A percentile compares a stretch with the other conserved stretches of the same genome.
phyloP scores from a whole-genome alignment of 78 protist genomes.

The Chrysochromulina parva region DNA sequence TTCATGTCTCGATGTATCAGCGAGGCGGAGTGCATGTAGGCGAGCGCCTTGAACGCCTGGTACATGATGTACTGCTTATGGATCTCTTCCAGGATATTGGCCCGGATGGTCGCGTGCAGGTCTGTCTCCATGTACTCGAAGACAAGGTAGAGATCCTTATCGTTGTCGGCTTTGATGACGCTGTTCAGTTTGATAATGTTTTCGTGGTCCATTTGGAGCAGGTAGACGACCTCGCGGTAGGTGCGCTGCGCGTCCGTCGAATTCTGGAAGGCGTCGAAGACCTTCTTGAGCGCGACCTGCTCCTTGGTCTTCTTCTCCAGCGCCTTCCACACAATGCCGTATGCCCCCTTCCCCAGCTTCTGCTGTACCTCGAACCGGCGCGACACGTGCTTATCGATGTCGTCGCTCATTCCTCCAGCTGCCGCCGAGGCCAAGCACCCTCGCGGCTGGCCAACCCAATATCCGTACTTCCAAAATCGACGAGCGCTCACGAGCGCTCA shows the following conservation, averaged over 20 bases:
- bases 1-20: constrained; percentile 92
- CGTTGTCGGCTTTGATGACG: constrained; percentile 93
- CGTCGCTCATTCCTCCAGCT: constrained; percentile 39
- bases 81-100: too few relatives aligned
- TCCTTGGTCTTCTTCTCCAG: too few relatives aligned
- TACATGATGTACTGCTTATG: constrained; percentile 85
- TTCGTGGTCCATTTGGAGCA: constrained; percentile 86
- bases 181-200: constrained; percentile 85
- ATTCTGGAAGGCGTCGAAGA: too few relatives aligned
- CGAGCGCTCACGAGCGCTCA: too few relatives aligned
- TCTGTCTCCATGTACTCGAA: too few relatives aligned
- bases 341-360: constrained; percentile 93
- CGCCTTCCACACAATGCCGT: constrained; percentile 73
- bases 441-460: too few relatives aligned
- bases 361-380: constrained; percentile 81
- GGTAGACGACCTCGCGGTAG: constrained; percentile 90
- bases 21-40: constrained; percentile 90
- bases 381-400: constrained; percentile 80
- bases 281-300: too few relatives aligned
- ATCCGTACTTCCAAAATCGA: too few relatives aligned
- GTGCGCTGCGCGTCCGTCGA: too few relatives aligned
- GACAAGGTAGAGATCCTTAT: constrained; percentile 93
- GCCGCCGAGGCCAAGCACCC: too few relatives aligned
- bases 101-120: too few relatives aligned
- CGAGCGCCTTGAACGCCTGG: constrained; percentile 90